Base-by-base conservation (phyloP, 2,329 filamentous ascomycete species). In the Diaporthe helianthi region DNA sequence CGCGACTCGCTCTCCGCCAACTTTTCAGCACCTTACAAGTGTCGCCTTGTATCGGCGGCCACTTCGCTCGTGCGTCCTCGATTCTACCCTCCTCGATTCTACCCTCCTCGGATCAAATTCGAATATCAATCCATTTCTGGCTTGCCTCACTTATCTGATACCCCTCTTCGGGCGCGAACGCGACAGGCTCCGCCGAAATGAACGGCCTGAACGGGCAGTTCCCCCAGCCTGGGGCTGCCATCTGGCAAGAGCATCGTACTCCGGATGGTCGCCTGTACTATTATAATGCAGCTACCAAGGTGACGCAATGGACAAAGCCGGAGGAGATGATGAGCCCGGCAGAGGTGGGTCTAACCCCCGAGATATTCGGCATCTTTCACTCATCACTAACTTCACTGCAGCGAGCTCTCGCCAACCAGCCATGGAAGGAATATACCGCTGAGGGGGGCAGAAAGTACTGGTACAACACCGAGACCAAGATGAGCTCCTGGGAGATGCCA, bases 401-500 rank as follows among this genome's bases (percentile, higher is more conserved):
- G 93, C 92, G 92, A 77, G 93, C 93, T 67, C 86, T 97, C 58
- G 86, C 91, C 63, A 90, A 91, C 75, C 92, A 96, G 74, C 92
- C 93, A 73, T 99, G 94, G 94, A 96, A 95, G 77, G 93, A 97
- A 80, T 96, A 97, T 77, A 93, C 91, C 31, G 90, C 93, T 26
- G 90, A 94, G 72, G 92, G 93, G 73, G 96, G 95, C 55, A 90
- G 91, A 75, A 93, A 95, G 78, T 99, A 99, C 81, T 99, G 94
- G 92, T 95, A 94, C 80, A 96, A 99, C 80, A 92, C 90, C 41
- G 92, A 97, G 80, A 94, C 93, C 53, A 94, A 95, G 81, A 88
- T 94, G 82, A 98, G 94, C 79, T 93, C 92, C 38, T 99, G 96
- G 96, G 92, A 94, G 76, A 94, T 97, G 87, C 96, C 96, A 68